These are phyloP conservation scores for Lasiosphaeris hirsuta DNA, from an alignment of 495 filamentous ascomycete species.

Conservation along the genomic window DNA sequence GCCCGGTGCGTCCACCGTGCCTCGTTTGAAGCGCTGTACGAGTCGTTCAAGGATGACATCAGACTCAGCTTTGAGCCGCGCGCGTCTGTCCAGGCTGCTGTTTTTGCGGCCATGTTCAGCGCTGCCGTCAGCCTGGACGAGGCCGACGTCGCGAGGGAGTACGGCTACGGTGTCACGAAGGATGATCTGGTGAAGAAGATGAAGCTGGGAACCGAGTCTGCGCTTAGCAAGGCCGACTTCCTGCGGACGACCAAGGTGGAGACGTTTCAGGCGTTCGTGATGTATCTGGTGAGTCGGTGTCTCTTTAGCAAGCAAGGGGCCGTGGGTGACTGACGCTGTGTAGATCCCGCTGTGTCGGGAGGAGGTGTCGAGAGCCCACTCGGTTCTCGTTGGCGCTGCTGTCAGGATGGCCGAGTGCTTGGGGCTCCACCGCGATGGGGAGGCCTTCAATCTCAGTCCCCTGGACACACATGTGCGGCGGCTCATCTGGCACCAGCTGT, in stretches of 20 bases:
- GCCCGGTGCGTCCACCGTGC: slow-evolving; percentile 61
- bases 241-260: slow-evolving; percentile 66
- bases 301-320: no score
- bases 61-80: slow-evolving; percentile 52
- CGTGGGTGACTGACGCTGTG: slow-evolving; percentile 13
- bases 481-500: slow-evolving; percentile 73
- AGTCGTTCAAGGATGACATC: slow-evolving; percentile 60
- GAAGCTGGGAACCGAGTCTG: slow-evolving; percentile 60
- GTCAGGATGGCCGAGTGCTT: slow-evolving; percentile 73
- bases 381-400: slow-evolving; percentile 64
- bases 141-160: slow-evolving; percentile 44
- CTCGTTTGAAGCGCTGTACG: slow-evolving; percentile 60
- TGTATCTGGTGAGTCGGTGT: slow-evolving; percentile 57
- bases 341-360: slow-evolving; percentile 67
- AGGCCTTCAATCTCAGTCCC: slow-evolving; percentile 57
- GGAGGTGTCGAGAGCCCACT: slow-evolving; percentile 68
- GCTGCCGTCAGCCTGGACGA: slow-evolving; percentile 62
- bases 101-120: slow-evolving; percentile 65
- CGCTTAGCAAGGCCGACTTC: slow-evolving; percentile 63
- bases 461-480: slow-evolving; percentile 71
- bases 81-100: slow-evolving; percentile 60
- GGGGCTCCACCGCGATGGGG: slow-evolving; percentile 71
- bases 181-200: slow-evolving; percentile 54
- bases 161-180: slow-evolving; percentile 53
- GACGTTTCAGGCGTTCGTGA: slow-evolving; percentile 70